Conservation (phyloP, 2,329 filamentous ascomycete species). For the Aureobasidium vineae region DNA sequence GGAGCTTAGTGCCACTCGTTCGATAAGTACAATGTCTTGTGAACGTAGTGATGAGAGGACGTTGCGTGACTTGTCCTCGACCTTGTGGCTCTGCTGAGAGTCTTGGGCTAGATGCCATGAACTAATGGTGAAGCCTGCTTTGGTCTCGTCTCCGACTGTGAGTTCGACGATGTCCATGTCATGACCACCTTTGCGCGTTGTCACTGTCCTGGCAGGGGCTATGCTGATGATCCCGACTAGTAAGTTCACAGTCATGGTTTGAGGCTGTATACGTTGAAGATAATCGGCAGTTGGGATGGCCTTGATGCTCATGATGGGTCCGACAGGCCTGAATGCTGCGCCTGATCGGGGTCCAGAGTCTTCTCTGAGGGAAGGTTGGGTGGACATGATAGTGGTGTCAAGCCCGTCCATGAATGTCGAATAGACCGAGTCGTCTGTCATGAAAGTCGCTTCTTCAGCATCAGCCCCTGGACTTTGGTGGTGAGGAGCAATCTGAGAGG, state of each 20-base stretch:
- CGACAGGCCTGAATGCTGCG: slow-evolving; percentile 32
- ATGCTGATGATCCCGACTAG: slow-evolving; percentile 77
- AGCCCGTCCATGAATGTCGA: slow-evolving; percentile 34
- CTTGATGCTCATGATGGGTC: slow-evolving; percentile 61
- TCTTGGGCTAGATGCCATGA: slow-evolving; percentile 67
- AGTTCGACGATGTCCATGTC: slow-evolving; percentile 69
- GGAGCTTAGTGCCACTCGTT: slow-evolving; percentile 73
- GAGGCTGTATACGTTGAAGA: slow-evolving; percentile 66
- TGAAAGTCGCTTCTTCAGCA: slow-evolving; percentile 34
- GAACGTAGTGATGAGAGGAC: slow-evolving; percentile 55
- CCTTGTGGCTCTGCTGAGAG: slow-evolving; percentile 29
- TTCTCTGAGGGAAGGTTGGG: slow-evolving; percentile 13
- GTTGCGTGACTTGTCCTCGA: slow-evolving; percentile 36
- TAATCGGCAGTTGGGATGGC: slow-evolving; percentile 67
- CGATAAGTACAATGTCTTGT: slow-evolving; percentile 75
- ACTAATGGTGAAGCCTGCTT: slow-evolving; percentile 73
- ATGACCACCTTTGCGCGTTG: slow-evolving; percentile 55
- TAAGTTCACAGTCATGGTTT: slow-evolving; percentile 78
- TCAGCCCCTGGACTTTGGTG: slow-evolving; percentile 27
- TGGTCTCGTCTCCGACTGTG: slow-evolving; percentile 81
- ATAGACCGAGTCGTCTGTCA: slow-evolving; percentile 41
- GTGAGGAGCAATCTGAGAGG: slow-evolving; percentile 54
- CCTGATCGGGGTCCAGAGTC: slow-evolving; percentile 31
- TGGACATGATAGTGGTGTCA: not conserved
- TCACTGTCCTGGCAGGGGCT: slow-evolving; percentile 64